These are phyloP conservation scores for Elsinoe necatrix DNA, from an alignment of 2,329 filamentous ascomycete genomes.

Conservation along the genomic window DNA sequence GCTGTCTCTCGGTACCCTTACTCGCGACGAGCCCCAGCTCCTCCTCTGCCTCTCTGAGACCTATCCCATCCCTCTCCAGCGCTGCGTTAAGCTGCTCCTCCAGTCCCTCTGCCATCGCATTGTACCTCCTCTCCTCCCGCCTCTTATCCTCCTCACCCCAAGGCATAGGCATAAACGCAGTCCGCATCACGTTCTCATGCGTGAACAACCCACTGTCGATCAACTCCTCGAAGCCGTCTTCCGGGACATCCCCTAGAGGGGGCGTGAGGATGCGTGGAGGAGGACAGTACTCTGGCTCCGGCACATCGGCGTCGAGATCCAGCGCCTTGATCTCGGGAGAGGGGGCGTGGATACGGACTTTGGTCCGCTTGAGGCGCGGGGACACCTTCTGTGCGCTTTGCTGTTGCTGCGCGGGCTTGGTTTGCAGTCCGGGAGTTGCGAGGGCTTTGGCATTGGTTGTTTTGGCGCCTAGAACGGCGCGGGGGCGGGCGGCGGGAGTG, in stretches of 20 bases:
- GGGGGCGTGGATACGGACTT: slow-evolving; percentile 56
- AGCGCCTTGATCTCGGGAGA: slow-evolving; percentile 31
- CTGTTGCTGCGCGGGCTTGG: slow-evolving; percentile 33
- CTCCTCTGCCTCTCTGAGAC: neutral
- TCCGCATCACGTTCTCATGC: slow-evolving; percentile 45
- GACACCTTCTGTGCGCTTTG: slow-evolving; percentile 45
- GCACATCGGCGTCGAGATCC: slow-evolving; percentile 47
- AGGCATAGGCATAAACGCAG: slow-evolving; percentile 43
- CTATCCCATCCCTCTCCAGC: slow-evolving; percentile 18
- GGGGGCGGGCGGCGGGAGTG: slow-evolving; percentile 53
- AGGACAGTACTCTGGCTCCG: slow-evolving; percentile 85
- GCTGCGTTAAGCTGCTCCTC: slow-evolving; percentile 14
- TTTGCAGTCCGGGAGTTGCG: slow-evolving; percentile 54
- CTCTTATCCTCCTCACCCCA: slow-evolving; percentile 52
- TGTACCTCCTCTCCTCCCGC: neutral
- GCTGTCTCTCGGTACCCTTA: slow-evolving; percentile 15
- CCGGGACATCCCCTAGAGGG: slow-evolving; percentile 28
- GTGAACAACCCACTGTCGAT: slow-evolving; percentile 35
- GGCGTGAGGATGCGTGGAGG: slow-evolving; percentile 52
- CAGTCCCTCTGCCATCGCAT: neutral
- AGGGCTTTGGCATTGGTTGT: slow-evolving; percentile 86
- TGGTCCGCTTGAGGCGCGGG: slow-evolving; percentile 45
- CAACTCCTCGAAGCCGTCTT: slow-evolving; percentile 20
- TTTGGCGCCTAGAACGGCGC: slow-evolving; percentile 79
- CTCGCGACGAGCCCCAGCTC: no score